Conservation (phyloP, 2,329 filamentous ascomycete genomes). For the Cladophialophora yegresii region DNA sequence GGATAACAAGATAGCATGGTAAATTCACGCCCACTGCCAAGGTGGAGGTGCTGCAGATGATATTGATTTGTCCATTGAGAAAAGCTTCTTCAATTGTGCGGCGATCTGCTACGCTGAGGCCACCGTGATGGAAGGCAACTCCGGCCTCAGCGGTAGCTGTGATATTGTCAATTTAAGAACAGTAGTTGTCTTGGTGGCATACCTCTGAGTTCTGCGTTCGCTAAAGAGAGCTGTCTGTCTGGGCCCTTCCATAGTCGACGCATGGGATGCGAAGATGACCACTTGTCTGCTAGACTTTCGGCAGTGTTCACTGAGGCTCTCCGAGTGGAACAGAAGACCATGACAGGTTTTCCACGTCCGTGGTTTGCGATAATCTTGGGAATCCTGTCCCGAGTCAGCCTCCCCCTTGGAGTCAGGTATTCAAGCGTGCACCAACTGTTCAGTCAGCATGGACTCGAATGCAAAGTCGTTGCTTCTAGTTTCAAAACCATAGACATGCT, state of each 20-base stretch:
- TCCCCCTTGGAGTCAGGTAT: neutral
- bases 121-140: conserved; percentile 82
- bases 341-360: conserved; percentile 70
- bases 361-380: conserved; percentile 67
- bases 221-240: conserved; percentile 52
- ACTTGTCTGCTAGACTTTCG: conserved; percentile 66
- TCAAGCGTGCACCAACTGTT: conserved; percentile 49
- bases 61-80: conserved; percentile 68
- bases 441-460: conserved; percentile 71
- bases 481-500: conserved; percentile 73
- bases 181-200: conserved; percentile 36
- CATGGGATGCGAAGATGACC: conserved; percentile 54
- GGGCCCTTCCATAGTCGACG: conserved; percentile 67
- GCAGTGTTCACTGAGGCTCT: conserved; percentile 71
- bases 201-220: conserved; percentile 62
- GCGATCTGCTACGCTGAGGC: conserved; percentile 66
- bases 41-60: conserved; percentile 87
- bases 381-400: conserved; percentile 51
- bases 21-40: conserved; percentile 81
- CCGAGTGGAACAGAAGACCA: conserved; percentile 80
- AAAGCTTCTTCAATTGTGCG: conserved; percentile 67
- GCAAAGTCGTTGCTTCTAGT: conserved; percentile 68
- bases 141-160: conserved; percentile 52
- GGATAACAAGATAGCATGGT: conserved; percentile 77
- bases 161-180: neutral